These are phyloP conservation scores for Neurospora intermedia DNA, from an alignment of 495 filamentous ascomycete genomes.

Conservation along the genomic window DNA sequence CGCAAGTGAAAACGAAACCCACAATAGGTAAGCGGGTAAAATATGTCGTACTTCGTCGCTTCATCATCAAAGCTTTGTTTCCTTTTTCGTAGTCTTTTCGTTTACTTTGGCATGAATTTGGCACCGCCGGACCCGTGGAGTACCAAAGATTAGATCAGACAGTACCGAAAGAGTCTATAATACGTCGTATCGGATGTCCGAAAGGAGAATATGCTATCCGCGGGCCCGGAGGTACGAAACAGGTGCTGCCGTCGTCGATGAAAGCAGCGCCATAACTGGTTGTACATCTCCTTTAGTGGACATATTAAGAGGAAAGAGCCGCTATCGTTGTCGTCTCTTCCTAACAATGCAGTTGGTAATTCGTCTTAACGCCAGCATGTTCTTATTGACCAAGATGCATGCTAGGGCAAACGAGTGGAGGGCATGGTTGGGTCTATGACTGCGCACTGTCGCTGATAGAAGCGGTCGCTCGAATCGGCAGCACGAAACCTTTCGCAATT, in stretches of 20 bases:
- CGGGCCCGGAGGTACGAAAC: background rate
- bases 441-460: background rate
- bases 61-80: background rate
- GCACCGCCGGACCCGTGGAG: background rate
- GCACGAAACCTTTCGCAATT: slow-evolving; percentile 45
- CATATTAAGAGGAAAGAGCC: background rate
- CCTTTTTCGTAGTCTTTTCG: background rate
- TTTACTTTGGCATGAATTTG: background rate
- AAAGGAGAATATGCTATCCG: background rate
- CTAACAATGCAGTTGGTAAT: background rate
- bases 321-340: background rate
- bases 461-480: slow-evolving; percentile 17
- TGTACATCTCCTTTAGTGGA: background rate
- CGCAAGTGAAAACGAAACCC: background rate
- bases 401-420: background rate
- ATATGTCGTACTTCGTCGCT: background rate
- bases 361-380: background rate
- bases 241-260: background rate
- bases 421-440: background rate
- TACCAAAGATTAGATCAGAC: background rate
- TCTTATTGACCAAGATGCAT: background rate
- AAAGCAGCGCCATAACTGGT: background rate
- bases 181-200: background rate
- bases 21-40: background rate
- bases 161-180: background rate